Percentiles rank a stretch among this genome's conserved stretches.
Evolutionary conservation across 1,284 basidiomycete genomes (phyloP).

Genomic region (Phaffia rhodozyma): DNA sequence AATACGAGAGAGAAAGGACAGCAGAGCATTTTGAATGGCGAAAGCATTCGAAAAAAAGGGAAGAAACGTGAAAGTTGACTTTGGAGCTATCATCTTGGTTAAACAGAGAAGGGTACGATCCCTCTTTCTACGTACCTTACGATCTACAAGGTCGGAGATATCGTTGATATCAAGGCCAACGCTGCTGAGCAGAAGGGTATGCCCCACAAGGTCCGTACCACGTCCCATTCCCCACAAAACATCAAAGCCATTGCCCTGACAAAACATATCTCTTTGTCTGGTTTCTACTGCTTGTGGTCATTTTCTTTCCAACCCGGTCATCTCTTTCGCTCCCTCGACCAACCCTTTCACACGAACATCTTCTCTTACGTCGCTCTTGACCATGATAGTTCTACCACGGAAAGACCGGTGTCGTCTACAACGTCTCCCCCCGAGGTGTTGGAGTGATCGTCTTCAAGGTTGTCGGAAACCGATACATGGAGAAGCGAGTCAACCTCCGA

Average conservation of each 20-base stretch:
- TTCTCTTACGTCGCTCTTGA: conserved; percentile 4
- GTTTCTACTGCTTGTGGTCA: not conserved
- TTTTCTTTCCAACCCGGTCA: not conserved
- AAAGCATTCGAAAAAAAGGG: too few relatives aligned
- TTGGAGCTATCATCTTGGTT: conserved; percentile 17
- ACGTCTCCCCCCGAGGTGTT: conserved; percentile 87
- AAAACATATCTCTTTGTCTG: not conserved
- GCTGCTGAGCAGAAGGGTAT: conserved; percentile 99
- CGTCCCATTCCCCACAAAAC: not conserved
- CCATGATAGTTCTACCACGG: conserved; percentile 35
- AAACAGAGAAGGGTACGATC: conserved; percentile 75
- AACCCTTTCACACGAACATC: too few relatives aligned
- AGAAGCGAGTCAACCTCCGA: conserved; percentile 99
- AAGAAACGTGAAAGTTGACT: not conserved
- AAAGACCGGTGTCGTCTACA: conserved; percentile 91
- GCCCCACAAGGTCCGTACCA: conserved; percentile 70
- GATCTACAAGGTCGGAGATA: conserved; percentile 90
- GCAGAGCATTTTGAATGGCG: too few relatives aligned
- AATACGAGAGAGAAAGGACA: not conserved
- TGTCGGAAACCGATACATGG: conserved; percentile 96
- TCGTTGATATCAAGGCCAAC: conserved; percentile 99
- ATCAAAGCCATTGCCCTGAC: not conserved
- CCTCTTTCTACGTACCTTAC: conserved; percentile 88
- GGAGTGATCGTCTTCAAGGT: conserved; percentile 98
- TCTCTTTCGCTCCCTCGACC: not conserved